Conservation (phyloP, 2,329 filamentous ascomycete species). For the Venturiaceae sp. region DNA sequence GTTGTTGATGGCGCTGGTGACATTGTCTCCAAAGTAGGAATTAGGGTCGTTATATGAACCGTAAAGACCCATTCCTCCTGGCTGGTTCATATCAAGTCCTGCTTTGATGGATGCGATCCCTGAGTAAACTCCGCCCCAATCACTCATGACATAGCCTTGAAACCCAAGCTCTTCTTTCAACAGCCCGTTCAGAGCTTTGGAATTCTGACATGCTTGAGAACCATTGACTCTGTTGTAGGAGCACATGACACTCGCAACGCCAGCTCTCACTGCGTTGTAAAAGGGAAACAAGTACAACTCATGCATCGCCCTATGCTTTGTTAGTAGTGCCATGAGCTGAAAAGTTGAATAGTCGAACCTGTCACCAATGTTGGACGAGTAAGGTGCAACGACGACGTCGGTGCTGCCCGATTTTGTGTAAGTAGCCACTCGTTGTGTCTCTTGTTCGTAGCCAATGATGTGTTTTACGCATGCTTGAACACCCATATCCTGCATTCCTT, state of each 20-base stretch:
- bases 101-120: slow-evolving; percentile 15
- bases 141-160: slow-evolving; percentile 17
- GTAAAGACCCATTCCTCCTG: background rate
- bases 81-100: slow-evolving; percentile 21
- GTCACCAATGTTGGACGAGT: slow-evolving; percentile 37
- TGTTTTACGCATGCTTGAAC: slow-evolving; percentile 11
- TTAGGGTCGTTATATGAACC: too few relatives aligned
- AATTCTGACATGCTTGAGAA: slow-evolving; percentile 42
- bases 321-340: too few relatives aligned
- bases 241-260: slow-evolving; percentile 20
- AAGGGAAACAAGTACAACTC: slow-evolving; percentile 23
- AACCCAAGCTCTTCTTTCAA: slow-evolving; percentile 51
- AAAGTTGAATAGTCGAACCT: too few relatives aligned
- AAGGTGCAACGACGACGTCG: too few relatives aligned
- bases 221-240: slow-evolving; percentile 31
- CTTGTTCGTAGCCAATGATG: slow-evolving; percentile 21
- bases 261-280: slow-evolving; percentile 18
- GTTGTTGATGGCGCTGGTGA: slow-evolving; percentile 27
- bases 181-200: slow-evolving; percentile 48
- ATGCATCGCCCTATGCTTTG: slow-evolving; percentile 20
- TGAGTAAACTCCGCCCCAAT: slow-evolving; percentile 19
- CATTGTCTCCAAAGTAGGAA: slow-evolving; percentile 12
- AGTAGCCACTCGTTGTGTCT: slow-evolving; percentile 11
- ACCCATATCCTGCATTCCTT: slow-evolving; percentile 17
- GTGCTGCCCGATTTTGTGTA: slow-evolving; percentile 3